Base-by-base conservation (phyloP, 164 flowering plant species). In the Kingdonia uniflora region DNA sequence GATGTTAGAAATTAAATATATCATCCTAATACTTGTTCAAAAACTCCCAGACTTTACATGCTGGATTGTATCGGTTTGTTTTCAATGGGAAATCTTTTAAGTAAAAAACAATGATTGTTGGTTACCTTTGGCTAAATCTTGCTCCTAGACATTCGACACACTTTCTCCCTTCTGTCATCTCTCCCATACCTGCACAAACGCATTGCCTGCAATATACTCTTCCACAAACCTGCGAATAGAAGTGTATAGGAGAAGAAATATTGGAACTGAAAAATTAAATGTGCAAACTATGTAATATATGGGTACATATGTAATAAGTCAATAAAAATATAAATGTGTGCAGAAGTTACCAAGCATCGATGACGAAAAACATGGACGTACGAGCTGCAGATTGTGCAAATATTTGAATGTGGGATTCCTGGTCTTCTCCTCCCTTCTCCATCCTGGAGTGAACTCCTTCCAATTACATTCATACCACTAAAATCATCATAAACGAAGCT, bases 141-240 rank as follows among this genome's bases (percentile, higher is more conserved):
- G 64, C 67, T 33, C 86, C 94, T 42, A 80, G 41, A 42, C 86
- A 82, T 37, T 78, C 76, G 12, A 82, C 57, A 50, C 94, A 85
- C 59, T 85, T 85, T 64, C 88, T 74, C 41, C 88, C 88, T 75
- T 85, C 88, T 6, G 75, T 66, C 88, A 82, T 82, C 56, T 85
- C 86, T 61, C 88, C 88, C 94, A 82, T 85, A 19, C 94, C 88
- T 4, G 68, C 47, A 45, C 55, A 38, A 20, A 76, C 72, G 49
- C 88, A 85, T 2, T 63, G 55, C 70, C 81, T 72, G 74, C 88
- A 85, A 44, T 81, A 85, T 2, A 74, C 94, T 59, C 88, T 75
- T 65, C 88, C 94, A 61, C 94, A 85, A 0, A 80, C 92, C 92
- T 84, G 67, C 47, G 8, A 8, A 3, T 29, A 29, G 1, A 20